Evolutionary conservation across 306 rosid genomes (phyloP).

Genomic region (Vigna angularis): DNA sequence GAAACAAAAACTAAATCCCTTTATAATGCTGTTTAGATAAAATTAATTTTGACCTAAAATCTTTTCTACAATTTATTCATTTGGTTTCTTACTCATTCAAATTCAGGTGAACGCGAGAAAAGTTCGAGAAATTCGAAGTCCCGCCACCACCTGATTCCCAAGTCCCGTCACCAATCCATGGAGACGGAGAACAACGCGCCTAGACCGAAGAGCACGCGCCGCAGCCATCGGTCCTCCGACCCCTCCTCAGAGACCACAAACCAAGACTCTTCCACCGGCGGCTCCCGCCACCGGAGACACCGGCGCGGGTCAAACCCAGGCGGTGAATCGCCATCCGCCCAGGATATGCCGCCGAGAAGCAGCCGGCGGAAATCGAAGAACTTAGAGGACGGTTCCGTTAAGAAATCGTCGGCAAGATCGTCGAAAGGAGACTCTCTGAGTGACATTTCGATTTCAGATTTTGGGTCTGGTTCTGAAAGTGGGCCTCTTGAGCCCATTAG

Average conservation of each 20-base stretch:
- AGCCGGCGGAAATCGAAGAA: constrained; percentile 62
- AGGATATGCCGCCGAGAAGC: constrained; percentile 52
- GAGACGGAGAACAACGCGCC: constrained; percentile 15
- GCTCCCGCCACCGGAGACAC: constrained; percentile 53
- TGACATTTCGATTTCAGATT: constrained; percentile 53
- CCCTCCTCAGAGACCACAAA: constrained; percentile 43
- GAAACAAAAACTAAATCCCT: too few species aligned
- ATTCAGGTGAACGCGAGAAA: not conserved
- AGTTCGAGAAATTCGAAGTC: constrained; percentile 9
- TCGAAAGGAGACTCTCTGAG: constrained; percentile 64
- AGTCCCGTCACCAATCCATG: constrained; percentile 53
- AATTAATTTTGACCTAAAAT: too few species aligned
- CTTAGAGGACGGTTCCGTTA: constrained; percentile 53
- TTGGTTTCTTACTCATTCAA: too few species aligned
- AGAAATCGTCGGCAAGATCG: constrained; percentile 47
- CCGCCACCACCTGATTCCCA: constrained; percentile 32
- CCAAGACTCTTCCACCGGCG: constrained; percentile 50
- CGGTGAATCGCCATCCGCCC: constrained; percentile 32
- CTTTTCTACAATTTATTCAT: too few species aligned
- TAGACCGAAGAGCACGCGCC: constrained; percentile 55
- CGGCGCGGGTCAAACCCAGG: constrained; percentile 48
- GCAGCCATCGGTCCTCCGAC: constrained; percentile 53
- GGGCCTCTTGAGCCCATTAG: not conserved
- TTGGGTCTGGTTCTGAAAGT: not conserved
- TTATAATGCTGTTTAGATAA: too few species aligned